Conservation (phyloP, 768 basidiomycete genomes). For the Naganishia randhawae region DNA sequence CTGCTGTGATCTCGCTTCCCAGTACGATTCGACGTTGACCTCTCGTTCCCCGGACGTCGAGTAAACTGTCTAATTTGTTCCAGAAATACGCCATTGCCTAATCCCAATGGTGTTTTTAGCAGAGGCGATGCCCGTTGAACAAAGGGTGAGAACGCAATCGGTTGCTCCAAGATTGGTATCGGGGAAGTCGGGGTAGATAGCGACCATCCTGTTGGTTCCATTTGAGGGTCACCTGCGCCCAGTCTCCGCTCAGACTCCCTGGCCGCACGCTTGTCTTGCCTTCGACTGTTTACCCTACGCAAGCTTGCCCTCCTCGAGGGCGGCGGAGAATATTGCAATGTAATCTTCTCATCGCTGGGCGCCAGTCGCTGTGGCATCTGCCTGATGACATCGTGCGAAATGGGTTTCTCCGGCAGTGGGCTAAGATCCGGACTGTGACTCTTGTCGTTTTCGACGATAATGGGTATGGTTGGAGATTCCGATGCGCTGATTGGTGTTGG, state of each 20-base stretch:
- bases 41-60: not conserved
- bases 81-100: not conserved
- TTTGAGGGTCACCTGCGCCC: not conserved
- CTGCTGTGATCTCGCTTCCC: not conserved
- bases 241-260: not conserved
- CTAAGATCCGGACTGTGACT: not conserved
- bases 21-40: not conserved
- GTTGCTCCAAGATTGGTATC: not conserved
- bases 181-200: not conserved
- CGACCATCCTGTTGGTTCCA: constrained; percentile 10
- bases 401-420: not conserved
- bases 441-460: too few species aligned
- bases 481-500: not conserved
- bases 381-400: not conserved
- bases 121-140: too few species aligned
- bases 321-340: not conserved
- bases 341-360: not conserved
- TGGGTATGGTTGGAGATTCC: not conserved
- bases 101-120: not conserved
- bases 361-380: not conserved
- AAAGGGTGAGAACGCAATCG: not conserved
- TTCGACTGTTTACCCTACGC: not conserved
- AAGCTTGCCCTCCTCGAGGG: not conserved
- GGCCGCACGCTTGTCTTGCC: not conserved
- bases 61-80: constrained; percentile 1